phyloP scores from a whole-genome alignment of 2,329 filamentous ascomycete species.

The Pochonia chlamydosporia region DNA sequence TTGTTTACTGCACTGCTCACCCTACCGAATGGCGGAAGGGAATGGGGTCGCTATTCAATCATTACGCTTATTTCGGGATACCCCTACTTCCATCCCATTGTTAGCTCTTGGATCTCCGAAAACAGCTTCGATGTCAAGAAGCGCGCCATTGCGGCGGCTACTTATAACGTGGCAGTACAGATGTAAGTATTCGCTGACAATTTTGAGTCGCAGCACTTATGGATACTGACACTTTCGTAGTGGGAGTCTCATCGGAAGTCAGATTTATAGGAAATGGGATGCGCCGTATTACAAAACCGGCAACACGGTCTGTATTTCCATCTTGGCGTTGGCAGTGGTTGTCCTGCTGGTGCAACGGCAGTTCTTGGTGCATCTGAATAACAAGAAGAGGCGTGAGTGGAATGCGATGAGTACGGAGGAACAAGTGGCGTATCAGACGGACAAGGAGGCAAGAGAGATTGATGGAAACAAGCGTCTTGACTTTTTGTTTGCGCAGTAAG shows the following conservation, averaged over 20 bases:
- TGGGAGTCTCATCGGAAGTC: constrained; percentile 34
- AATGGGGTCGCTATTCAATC: constrained; percentile 47
- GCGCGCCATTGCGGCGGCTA: constrained; percentile 39
- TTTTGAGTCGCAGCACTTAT: not conserved
- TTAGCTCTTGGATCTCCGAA: constrained; percentile 43
- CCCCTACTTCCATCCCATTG: constrained; percentile 53
- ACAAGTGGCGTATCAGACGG: constrained; percentile 36
- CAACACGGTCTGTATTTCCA: constrained; percentile 50
- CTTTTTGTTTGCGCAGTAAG: too few species aligned
- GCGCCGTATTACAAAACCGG: constrained; percentile 51
- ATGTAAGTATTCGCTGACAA: constrained; percentile 18
- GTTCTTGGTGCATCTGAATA: constrained; percentile 39
- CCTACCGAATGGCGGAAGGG: constrained; percentile 38
- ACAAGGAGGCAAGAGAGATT: not conserved
- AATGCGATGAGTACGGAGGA: constrained; percentile 37
- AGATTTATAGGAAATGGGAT: constrained; percentile 48
- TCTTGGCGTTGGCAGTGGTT: constrained; percentile 42
- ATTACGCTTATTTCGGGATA: constrained; percentile 47
- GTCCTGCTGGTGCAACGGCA: constrained; percentile 44
- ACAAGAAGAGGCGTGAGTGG: constrained; percentile 42
- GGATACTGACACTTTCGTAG: constrained; percentile 11
- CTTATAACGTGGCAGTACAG: constrained; percentile 43
- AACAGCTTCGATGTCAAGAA: constrained; percentile 46
- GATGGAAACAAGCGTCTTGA: too few species aligned
- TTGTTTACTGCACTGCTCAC: constrained; percentile 45